Evolutionary conservation across 1,284 basidiomycete genomes (phyloP), one percentile per base, ranked within the genome.

Genomic region (Ustilago lituana): DNA sequence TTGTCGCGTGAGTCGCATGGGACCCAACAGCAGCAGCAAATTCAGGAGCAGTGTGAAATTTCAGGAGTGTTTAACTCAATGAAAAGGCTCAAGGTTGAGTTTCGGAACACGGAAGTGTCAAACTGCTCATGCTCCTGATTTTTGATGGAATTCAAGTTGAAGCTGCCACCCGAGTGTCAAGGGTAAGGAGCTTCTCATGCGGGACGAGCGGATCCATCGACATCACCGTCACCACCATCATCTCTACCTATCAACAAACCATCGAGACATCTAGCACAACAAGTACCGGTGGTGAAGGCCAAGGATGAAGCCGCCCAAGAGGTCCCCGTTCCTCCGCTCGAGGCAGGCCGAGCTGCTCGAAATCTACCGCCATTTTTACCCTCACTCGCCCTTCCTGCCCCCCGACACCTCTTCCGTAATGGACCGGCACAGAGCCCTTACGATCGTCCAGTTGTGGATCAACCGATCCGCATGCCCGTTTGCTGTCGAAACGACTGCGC

Each of bases 401-500:
- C 32, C 38, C 39, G 39, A 41, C 44, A 38, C 49, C 27, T 51
- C 41, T 22, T 56, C 31, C 4, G 20, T 38, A 11, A 35, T 22
- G 12, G 55, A 61, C 10, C 44, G 51, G n/a, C 51, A 55, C 12
- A 12, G 31, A 4, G 71, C 63, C 0, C 67, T 79, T 8, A 58
- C 61, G 4, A 53, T 72, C 26, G 66, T 75, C 14, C 69, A 76
- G 15, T 39, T 80, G 0, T 81, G 78, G 76, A 67, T 80, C 46
- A 75, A 78, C 41, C 68, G 78, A 14, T 66, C 59, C 11, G 51
- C 74, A 26, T 81, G 79, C 33, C 79, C 80, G 2, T 70, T 75
- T 33, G 78, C 79, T 2, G 73, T 80, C 27, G 80, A 82, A 38
- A 62, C 69, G 12, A 80, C 79, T n/a, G 71, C 75, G 0, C 49